A percentile compares a stretch with the other conserved stretches of the same genome.
Conservation (phyloP, 1,284 basidiomycete genomes). For the Gomphus sp. region DNA sequence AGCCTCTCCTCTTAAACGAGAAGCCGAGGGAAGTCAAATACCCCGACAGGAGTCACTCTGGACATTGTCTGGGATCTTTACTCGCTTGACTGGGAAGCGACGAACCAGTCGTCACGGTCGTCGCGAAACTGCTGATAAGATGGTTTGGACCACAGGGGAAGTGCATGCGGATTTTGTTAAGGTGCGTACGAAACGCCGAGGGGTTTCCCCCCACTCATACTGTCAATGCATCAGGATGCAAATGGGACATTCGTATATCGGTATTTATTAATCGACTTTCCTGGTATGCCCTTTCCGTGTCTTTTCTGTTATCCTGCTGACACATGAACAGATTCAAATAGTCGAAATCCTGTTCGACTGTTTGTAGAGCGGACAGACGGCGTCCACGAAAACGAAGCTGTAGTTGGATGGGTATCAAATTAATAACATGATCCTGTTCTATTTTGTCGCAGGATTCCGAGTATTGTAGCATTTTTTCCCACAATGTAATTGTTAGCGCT, state of each 20-base stretch:
- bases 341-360: constrained; percentile 52
- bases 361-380: constrained; percentile 60
- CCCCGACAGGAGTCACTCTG: constrained; percentile 24
- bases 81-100: constrained; percentile 44
- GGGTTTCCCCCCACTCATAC: not conserved
- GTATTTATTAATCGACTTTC: constrained; percentile 70
- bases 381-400: constrained; percentile 61
- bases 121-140: constrained; percentile 26
- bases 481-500: not conserved
- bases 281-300: constrained; percentile 40
- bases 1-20: constrained; percentile 3
- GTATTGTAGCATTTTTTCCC: not conserved
- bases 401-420: constrained; percentile 48
- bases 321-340: constrained; percentile 43
- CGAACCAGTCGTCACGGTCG: constrained; percentile 23
- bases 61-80: constrained; percentile 59
- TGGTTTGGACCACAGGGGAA: constrained; percentile 61
- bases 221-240: constrained; percentile 40
- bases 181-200: constrained; percentile 31
- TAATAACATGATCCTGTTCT: not conserved
- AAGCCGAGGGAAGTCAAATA: not conserved
- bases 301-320: not conserved
- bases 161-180: constrained; percentile 69
- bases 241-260: constrained; percentile 70
- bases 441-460: not conserved